Base-by-base conservation (phyloP, 2,329 filamentous ascomycete genomes). In the Penicillium sp. region DNA sequence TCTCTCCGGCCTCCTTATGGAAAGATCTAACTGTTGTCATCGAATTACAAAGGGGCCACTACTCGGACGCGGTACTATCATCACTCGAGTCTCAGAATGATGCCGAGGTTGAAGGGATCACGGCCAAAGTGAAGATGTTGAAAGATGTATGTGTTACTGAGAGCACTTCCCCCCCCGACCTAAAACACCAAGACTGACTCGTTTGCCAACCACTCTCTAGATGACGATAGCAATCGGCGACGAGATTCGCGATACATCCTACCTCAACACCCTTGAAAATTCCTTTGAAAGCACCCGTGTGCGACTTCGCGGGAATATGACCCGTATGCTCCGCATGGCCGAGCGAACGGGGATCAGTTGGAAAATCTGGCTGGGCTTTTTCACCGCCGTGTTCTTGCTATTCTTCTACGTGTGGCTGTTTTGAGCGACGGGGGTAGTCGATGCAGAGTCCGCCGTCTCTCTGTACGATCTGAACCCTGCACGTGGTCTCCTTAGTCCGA, bases 41-140 rank as follows among this genome's bases (percentile, higher is more conserved):
- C 18, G 3, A 18, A 18, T 18, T 18, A 18, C 18, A 18, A 18
- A 88, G 85, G 65, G 91, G 91, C 11, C 90, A 96, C 68, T 97
- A 97, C 69, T 91, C 86, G 65, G 86, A 94, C 62, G 87, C 90
- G 18, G 89, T 95, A 41, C 79, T 98, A 45, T 89, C 88, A 66
- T 90, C 95, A 72, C 79, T 98, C 51, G 93, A 98, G 75, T 91
- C 87, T 63, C 93, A 98, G 73, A 97, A 97, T 66, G 90, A 96
- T 59, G 78, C 82, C 49, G 85, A 96, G 61, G 84, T 96, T 9
- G 86, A 89, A 52, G 89, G 90, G n/a, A 90, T 96, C 64, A 79
- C 88, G 57, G 86, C 86, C 57, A 96, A 95, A 71, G 91, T 97
- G 51, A 83, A 80, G 74, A 82, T 90, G 74, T 67, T 97, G 60